Evolutionary conservation across 1,139 yeast genomes (phyloP).

Genomic region (Petasospora fabianii): DNA sequence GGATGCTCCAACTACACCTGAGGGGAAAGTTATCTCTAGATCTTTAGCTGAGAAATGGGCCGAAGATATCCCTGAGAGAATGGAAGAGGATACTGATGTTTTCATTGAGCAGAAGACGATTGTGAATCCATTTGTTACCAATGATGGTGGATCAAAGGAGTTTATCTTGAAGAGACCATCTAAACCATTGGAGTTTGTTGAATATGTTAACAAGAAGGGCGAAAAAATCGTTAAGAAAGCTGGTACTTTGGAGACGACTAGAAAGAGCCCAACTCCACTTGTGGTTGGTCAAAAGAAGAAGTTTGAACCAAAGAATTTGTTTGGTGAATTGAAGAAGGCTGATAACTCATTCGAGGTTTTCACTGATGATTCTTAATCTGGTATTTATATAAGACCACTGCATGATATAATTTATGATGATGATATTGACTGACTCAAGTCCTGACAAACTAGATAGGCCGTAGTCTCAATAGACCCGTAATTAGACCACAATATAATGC

Average conservation of each 20-base stretch:
- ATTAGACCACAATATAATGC: no score
- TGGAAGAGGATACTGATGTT: constrained; percentile 16
- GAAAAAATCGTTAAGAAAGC: constrained; percentile 21
- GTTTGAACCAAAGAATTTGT: constrained; percentile 2
- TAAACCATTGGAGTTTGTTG: constrained; percentile 20
- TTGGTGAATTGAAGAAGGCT: constrained; percentile 1
- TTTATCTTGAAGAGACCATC: constrained; percentile 18
- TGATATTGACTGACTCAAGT: no score
- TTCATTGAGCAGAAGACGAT: constrained; percentile 11
- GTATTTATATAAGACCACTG: not conserved
- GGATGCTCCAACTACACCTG: constrained; percentile 18
- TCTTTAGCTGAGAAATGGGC: constrained; percentile 23
- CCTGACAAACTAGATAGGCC: no score
- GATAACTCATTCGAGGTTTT: constrained; percentile 4
- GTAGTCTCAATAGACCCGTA: no score
- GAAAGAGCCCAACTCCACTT: not conserved
- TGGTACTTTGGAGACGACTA: constrained; percentile 6
- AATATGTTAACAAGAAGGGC: constrained; percentile 26
- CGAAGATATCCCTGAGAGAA: constrained; percentile 12
- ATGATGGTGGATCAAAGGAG: constrained; percentile 3
- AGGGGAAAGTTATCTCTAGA: constrained; percentile 18
- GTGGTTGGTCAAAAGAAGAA: not conserved
- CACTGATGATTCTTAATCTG: constrained; percentile 4
- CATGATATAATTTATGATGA: not conserved
- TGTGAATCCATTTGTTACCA: constrained; percentile 20